phyloP scores from a whole-genome alignment of 176 grass and related monocot genomes.

The Microstegium vimineum region DNA sequence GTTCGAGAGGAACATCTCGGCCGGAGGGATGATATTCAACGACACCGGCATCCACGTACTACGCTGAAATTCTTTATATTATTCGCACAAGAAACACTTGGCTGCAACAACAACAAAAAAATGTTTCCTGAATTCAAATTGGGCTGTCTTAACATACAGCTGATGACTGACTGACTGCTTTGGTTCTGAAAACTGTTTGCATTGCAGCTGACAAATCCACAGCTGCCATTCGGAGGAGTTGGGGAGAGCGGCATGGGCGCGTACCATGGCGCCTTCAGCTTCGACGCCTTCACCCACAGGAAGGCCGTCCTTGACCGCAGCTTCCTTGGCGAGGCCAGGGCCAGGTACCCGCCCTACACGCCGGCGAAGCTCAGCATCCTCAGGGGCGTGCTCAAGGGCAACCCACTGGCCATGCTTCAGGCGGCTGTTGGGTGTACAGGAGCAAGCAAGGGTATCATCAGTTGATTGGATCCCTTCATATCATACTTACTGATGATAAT shows the following conservation, averaged over 20 bases:
- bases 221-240: conserved; percentile 77
- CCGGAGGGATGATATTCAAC: conserved; percentile 70
- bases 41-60: conserved; percentile 48
- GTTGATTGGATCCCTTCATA: neutral
- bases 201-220: conserved; percentile 48
- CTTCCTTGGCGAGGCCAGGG: conserved; percentile 39
- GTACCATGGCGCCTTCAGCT: conserved; percentile 88
- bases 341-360: conserved; percentile 72
- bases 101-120: too few species aligned
- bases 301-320: conserved; percentile 54
- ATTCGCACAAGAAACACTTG: too few species aligned
- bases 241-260: conserved; percentile 70
- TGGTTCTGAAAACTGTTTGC: neutral
- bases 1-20: conserved; percentile 47
- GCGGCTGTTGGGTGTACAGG: conserved; percentile 41
- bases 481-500: too few species aligned
- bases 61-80: neutral
- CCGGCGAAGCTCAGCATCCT: conserved; percentile 51
- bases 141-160: too few species aligned
- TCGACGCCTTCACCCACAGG: conserved; percentile 70
- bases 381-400: conserved; percentile 53
- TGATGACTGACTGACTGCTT: neutral
- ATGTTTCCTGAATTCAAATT: too few species aligned
- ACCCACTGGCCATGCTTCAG: conserved; percentile 38
- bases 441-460: conserved; percentile 32